Evolutionary conservation across 768 basidiomycete species (phyloP), one percentile per base, ranked within the genome.

Genomic region (Cystofilobasidium bisporidii): DNA sequence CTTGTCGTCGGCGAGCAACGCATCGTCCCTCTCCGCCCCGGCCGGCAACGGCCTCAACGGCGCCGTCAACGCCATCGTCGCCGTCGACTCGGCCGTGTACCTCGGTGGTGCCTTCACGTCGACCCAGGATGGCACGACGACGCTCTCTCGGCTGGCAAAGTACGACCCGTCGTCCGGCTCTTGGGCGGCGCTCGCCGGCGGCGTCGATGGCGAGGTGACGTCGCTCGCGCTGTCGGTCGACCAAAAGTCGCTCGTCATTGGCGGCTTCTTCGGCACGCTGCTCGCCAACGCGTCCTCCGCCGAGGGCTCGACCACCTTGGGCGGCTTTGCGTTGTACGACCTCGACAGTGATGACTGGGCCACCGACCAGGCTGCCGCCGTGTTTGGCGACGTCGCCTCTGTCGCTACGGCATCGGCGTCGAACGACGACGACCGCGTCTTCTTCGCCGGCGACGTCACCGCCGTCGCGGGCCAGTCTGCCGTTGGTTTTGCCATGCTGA

Each of bases 51-150:
- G 96, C 14, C 80, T 98, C 63, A 85, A 93, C 74, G 93, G 89
- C 3, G 77, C 81, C 12, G 89, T 98, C 12, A 80, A 82, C 12
- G 82, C 89, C 0, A 75, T 93, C 47, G 79, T 82, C n/a, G 73
- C 67, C 17, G 72, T 87, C 38, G 78, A 83, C 15, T 81, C 72
- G 15, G 71, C 71, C 24, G 77, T 98, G 15, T 96, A 82, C 75
- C 84, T 93, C 47, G 94, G 91, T n/a, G 96, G 96, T 0, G 80
- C 84, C 0, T 99, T 99, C 79, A 82, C 81, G 0, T 86, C 88
- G 70, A 88, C 0, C 75, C 76, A 1, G 78, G 81, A 8, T 78
- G 81, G 20, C 83, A 85, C 0, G 81, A 80, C 2, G 78, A 81
- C 56, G 83, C 63, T 78, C 78, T 91, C 41, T 76, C 76, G 53